Conservation (phyloP, 768 basidiomycete species). For the Antrodiella citrinella region DNA sequence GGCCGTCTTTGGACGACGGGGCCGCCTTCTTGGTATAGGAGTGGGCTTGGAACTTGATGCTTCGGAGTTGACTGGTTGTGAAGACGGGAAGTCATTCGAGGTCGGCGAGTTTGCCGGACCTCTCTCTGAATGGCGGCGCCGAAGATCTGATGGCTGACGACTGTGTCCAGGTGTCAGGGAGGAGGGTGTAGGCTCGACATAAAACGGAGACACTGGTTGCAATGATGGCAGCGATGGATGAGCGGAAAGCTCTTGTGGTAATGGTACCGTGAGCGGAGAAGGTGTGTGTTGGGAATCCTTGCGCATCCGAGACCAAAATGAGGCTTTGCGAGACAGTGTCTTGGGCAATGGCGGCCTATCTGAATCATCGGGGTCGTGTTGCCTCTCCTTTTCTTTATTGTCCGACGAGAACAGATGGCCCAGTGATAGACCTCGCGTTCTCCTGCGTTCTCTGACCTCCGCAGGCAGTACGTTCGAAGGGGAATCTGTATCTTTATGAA, state of each 20-base stretch:
- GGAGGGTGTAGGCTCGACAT: constrained; percentile 23
- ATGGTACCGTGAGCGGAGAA: constrained; percentile 22
- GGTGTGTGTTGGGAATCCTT: constrained; percentile 17
- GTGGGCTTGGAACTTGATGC: background rate
- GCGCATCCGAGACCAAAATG: constrained; percentile 59
- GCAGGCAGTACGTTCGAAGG: constrained; percentile 12
- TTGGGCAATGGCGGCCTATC: constrained; percentile 26
- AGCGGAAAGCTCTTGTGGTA: constrained; percentile 21
- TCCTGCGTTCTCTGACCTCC: constrained; percentile 21
- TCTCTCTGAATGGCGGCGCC: constrained; percentile 36
- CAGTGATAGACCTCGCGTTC: constrained; percentile 51
- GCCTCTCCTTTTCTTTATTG: constrained; percentile 36
- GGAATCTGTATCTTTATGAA: constrained; percentile 30
- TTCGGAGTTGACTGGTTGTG: background rate
- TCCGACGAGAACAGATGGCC: constrained; percentile 34
- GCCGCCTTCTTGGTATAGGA: constrained; percentile 10
- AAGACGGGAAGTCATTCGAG: background rate
- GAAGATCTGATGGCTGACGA: constrained; percentile 25
- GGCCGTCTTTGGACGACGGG: constrained; percentile 20
- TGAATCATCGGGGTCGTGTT: constrained; percentile 26
- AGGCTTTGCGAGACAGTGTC: constrained; percentile 45
- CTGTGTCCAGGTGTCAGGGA: constrained; percentile 3
- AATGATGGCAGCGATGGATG: constrained; percentile 30
- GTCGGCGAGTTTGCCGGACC: background rate
- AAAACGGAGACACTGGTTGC: constrained; percentile 36